Percentiles rank a stretch among this genome's conserved stretches.
phyloP scores from a whole-genome alignment of 139 green algal species.

The Chlamydomonas asymmetrica region DNA sequence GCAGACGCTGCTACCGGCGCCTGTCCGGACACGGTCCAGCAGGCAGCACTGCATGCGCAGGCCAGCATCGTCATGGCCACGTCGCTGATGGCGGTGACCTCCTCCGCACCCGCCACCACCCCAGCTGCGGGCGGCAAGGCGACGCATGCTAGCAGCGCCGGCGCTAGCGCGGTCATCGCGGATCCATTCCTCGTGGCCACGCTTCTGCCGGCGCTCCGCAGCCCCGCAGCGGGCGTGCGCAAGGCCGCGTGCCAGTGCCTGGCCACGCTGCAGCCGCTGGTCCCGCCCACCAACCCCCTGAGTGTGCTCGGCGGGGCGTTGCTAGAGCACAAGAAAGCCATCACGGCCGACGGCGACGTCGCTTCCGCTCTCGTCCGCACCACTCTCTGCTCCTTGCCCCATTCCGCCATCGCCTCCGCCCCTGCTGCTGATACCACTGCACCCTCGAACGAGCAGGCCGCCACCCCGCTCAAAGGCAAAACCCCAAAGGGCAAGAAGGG shows the following conservation, averaged over 20 bases:
- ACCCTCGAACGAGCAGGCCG: neutral
- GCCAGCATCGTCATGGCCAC: too few species aligned
- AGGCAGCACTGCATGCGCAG: conserved; percentile 4
- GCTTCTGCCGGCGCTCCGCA: neutral
- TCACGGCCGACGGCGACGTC: conserved; percentile 2
- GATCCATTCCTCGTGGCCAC: too few species aligned
- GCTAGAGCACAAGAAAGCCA: neutral
- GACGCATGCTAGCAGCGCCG: too few species aligned
- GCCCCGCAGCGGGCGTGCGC: neutral
- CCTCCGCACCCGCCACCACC: neutral
- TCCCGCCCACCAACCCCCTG: neutral
- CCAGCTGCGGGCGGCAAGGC: too few species aligned
- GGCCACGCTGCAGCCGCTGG: neutral
- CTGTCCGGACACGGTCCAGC: too few species aligned
- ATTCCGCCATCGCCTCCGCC: neutral
- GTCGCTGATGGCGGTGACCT: neutral
- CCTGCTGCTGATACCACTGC: neutral
- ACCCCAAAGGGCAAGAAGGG: neutral
- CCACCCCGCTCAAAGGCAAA: neutral
- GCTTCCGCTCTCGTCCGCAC: neutral
- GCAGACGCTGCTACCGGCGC: neutral
- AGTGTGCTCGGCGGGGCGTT: conserved; percentile 8
- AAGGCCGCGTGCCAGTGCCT: conserved; percentile 8
- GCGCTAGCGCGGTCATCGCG: too few species aligned
- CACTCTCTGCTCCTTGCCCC: too few species aligned